A percentile compares a stretch with the other conserved stretches of the same genome.
phyloP scores from a whole-genome alignment of 2,329 filamentous ascomycete species.

The Aureobasidium zeae region DNA sequence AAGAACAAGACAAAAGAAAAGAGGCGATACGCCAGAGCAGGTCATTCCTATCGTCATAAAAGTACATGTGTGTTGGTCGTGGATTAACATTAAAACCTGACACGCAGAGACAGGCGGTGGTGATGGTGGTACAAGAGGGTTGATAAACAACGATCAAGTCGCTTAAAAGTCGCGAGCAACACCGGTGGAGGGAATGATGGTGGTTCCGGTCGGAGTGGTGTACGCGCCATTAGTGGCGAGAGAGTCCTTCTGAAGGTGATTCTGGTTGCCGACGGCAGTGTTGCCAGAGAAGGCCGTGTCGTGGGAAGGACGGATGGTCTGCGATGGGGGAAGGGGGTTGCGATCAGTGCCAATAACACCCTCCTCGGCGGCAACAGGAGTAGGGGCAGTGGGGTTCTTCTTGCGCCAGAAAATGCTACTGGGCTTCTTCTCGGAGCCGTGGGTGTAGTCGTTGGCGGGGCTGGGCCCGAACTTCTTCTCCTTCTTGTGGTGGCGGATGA shows the following conservation, averaged over 20 bases:
- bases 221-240: conserved; percentile 14
- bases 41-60: too few relatives aligned
- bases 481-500: conserved; percentile 62
- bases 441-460: conserved; percentile 59
- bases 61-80: too few relatives aligned
- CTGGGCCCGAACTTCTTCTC: conserved; percentile 63
- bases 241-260: conserved; percentile 21
- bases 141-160: background rate
- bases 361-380: conserved; percentile 37
- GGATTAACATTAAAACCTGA: too few relatives aligned
- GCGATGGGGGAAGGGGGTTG: conserved; percentile 24
- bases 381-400: conserved; percentile 21
- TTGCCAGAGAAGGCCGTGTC: conserved; percentile 44
- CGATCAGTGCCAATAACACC: conserved; percentile 27
- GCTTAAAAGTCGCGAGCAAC: conserved; percentile 9
- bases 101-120: too few relatives aligned
- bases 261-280: conserved; percentile 33
- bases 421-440: conserved; percentile 43
- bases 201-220: background rate
- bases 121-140: too few relatives aligned
- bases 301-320: conserved; percentile 34
- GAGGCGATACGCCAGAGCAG: too few relatives aligned
- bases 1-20: too few relatives aligned
- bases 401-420: conserved; percentile 34
- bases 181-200: conserved; percentile 20